Evolutionary conservation across 1,284 basidiomycete genomes (phyloP).

Genomic region (Sporisorium exsertum): DNA sequence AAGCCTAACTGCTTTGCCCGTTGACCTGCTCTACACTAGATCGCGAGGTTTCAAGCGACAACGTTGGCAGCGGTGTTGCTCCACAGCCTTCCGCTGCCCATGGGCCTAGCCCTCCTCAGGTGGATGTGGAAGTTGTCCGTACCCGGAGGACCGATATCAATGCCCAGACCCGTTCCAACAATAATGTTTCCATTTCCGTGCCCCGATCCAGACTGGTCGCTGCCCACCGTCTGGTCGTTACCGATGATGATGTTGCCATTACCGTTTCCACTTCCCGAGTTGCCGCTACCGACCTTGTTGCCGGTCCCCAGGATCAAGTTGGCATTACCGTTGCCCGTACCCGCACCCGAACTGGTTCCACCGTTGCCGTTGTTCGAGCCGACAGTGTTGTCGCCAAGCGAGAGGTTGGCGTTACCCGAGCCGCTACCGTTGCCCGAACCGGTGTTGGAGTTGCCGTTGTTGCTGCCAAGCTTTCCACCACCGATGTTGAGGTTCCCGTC

Average conservation of each 20-base stretch:
- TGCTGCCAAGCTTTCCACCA: constrained; percentile 11
- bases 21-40: background rate
- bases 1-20: background rate
- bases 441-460: constrained; percentile 21
- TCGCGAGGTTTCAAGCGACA: background rate
- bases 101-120: constrained; percentile 11
- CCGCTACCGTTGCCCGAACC: constrained; percentile 6
- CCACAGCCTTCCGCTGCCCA: constrained; percentile 24
- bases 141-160: constrained; percentile 26
- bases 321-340: constrained; percentile 19
- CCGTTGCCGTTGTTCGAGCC: constrained; percentile 22
- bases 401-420: constrained; percentile 12
- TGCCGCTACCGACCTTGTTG: constrained; percentile 22
- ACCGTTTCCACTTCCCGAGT: constrained; percentile 26
- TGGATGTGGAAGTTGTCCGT: constrained; percentile 46
- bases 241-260: constrained; percentile 44
- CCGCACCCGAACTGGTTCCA: background rate
- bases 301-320: constrained; percentile 22
- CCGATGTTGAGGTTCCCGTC: constrained; percentile 20
- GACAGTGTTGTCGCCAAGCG: constrained; percentile 14
- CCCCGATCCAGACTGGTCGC: background rate
- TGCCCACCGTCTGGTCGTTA: constrained; percentile 29
- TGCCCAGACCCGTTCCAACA: constrained; percentile 20
- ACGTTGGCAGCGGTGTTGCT: background rate
- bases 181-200: constrained; percentile 28